Evolutionary conservation across 1,284 basidiomycete species (phyloP).

Genomic region (Grifola frondosa): DNA sequence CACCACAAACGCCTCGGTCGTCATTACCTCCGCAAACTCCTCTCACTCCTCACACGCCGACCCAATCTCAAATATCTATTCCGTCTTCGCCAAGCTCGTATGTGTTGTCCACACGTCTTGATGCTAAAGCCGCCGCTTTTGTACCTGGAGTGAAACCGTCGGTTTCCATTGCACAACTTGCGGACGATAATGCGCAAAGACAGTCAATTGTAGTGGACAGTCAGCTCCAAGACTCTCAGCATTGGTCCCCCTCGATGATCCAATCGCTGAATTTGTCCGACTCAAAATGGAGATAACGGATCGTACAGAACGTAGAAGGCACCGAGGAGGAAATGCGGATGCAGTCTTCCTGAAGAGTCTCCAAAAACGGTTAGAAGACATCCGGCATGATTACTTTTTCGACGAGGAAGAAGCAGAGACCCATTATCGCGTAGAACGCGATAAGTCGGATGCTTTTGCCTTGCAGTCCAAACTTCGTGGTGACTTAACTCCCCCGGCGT

Average conservation of each 20-base stretch:
- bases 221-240: slow-evolving; percentile 24
- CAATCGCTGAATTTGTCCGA: slow-evolving; percentile 61
- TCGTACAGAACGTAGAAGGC: slow-evolving; percentile 33
- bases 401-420: slow-evolving; percentile 67
- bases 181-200: background rate
- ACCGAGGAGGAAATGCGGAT: slow-evolving; percentile 37
- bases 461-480: slow-evolving; percentile 60
- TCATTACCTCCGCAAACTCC: slow-evolving; percentile 28
- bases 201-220: slow-evolving; percentile 4
- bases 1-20: slow-evolving; percentile 36
- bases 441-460: slow-evolving; percentile 47
- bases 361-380: slow-evolving; percentile 50
- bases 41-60: slow-evolving; percentile 24
- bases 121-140: slow-evolving; percentile 39
- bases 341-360: slow-evolving; percentile 45
- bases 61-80: slow-evolving; percentile 8
- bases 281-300: slow-evolving; percentile 56
- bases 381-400: slow-evolving; percentile 77
- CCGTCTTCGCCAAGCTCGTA: slow-evolving; percentile 15
- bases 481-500: slow-evolving; percentile 2
- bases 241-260: slow-evolving; percentile 50
- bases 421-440: slow-evolving; percentile 55
- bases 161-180: background rate
- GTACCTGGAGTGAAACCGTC: slow-evolving; percentile 29
- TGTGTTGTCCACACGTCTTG: slow-evolving; percentile 13